Evolutionary conservation across 2,329 filamentous ascomycete genomes (phyloP).

Genomic region (Monosporascus sp.): DNA sequence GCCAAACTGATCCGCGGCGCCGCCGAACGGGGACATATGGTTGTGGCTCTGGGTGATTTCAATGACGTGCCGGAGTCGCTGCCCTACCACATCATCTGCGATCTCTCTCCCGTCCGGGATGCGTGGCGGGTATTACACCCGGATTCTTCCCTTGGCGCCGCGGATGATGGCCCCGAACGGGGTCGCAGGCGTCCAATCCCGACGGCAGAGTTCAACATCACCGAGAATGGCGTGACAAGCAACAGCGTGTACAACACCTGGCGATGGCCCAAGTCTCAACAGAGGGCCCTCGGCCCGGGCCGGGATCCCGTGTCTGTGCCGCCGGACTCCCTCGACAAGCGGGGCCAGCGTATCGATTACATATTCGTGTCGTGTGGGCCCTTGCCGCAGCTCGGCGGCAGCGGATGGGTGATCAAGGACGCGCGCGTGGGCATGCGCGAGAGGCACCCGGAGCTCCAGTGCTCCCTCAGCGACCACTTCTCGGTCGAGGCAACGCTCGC

Average conservation of each 20-base stretch:
- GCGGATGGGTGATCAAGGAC: constrained; percentile 63
- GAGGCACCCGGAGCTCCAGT: constrained; percentile 73
- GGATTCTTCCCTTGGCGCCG: constrained; percentile 72
- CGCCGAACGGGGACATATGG: constrained; percentile 73
- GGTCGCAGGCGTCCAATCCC: constrained; percentile 63
- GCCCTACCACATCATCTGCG: constrained; percentile 75
- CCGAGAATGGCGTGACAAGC: constrained; percentile 80
- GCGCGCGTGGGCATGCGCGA: constrained; percentile 74
- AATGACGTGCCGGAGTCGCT: constrained; percentile 91
- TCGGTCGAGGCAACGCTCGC: constrained; percentile 76
- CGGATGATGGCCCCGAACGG: constrained; percentile 61
- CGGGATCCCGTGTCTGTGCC: constrained; percentile 56
- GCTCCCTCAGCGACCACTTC: constrained; percentile 92
- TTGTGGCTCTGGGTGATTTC: constrained; percentile 86
- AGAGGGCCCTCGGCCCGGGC: constrained; percentile 61
- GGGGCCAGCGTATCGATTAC: constrained; percentile 88
- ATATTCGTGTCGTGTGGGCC: constrained; percentile 69
- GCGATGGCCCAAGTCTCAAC: constrained; percentile 74
- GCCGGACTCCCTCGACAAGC: constrained; percentile 61
- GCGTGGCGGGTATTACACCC: constrained; percentile 82
- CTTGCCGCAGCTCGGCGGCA: constrained; percentile 9
- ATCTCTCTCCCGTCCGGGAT: constrained; percentile 72
- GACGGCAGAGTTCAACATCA: constrained; percentile 70
- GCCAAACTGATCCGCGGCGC: constrained; percentile 82
- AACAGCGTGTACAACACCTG: constrained; percentile 87